A percentile compares a stretch with the other conserved stretches of the same genome.
phyloP scores from a whole-genome alignment of 352 stramenopile genomes.

The Elongisporangium prolatum region DNA sequence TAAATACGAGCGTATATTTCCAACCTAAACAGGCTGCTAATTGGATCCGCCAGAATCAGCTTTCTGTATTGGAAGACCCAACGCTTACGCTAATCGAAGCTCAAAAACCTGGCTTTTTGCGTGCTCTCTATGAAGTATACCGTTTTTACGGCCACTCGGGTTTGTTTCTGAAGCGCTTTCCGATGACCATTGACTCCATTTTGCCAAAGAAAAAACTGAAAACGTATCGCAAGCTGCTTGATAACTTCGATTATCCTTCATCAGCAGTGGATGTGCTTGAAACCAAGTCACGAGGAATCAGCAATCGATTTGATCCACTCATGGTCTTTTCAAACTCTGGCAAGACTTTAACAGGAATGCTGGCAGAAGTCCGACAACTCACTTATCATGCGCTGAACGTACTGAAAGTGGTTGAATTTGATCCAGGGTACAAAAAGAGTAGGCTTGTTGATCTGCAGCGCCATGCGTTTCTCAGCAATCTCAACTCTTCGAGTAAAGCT shows the following conservation, averaged over 20 bases:
- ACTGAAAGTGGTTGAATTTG: slow-evolving; percentile 33
- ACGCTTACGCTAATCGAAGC: slow-evolving; percentile 40
- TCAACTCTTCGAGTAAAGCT: slow-evolving; percentile 14
- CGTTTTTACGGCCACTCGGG: slow-evolving; percentile 61
- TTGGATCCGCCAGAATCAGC: slow-evolving; percentile 44
- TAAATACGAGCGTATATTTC: slow-evolving; percentile 13
- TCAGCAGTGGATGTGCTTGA: slow-evolving; percentile 70
- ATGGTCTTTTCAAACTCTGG: slow-evolving; percentile 16
- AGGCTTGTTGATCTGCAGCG: slow-evolving; percentile 15
- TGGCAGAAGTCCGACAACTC: slow-evolving; percentile 33
- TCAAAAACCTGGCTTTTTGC: slow-evolving; percentile 34
- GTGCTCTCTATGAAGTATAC: slow-evolving; percentile 68
- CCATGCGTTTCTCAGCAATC: slow-evolving; percentile 21
- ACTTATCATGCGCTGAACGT: slow-evolving; percentile 50
- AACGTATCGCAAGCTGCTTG: slow-evolving; percentile 51
- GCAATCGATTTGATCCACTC: slow-evolving; percentile 54
- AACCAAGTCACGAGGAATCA: slow-evolving; percentile 33
- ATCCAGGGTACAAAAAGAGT: slow-evolving; percentile 1
- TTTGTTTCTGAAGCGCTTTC: slow-evolving; percentile 46
- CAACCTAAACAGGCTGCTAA: slow-evolving; percentile 34
- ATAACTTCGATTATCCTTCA: slow-evolving; percentile 44
- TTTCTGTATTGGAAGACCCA: slow-evolving; percentile 56
- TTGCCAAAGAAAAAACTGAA: slow-evolving; percentile 43
- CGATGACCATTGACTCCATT: slow-evolving; percentile 22
- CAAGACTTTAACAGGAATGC: slow-evolving; percentile 32